phyloP scores from a whole-genome alignment of 2,329 filamentous ascomycete species.

The Malbranchea zuffiana region DNA sequence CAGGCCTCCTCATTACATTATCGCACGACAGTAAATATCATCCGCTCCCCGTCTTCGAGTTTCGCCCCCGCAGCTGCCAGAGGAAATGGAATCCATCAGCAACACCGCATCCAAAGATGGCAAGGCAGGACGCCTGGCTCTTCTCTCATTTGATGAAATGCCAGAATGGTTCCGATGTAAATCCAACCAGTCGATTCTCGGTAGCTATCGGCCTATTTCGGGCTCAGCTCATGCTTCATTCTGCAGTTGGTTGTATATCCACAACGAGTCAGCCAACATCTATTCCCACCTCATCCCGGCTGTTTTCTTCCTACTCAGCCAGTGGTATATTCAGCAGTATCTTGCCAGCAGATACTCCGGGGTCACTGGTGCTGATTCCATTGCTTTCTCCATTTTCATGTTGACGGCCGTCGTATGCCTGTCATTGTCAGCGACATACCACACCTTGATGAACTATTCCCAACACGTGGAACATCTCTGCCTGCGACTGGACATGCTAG shows the following conservation, averaged over 20 bases:
- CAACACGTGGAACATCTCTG: conserved; percentile 14
- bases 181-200: conserved; percentile 19
- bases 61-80: no score
- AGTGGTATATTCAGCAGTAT: conserved; percentile 10
- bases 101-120: no score
- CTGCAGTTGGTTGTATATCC: no score
- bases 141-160: conserved; percentile 12
- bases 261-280: no score
- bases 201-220: conserved; percentile 21
- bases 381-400: conserved; percentile 14
- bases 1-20: no score
- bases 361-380: conserved; percentile 14
- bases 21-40: no score
- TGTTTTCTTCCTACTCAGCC: conserved; percentile 13
- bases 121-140: conserved; percentile 13
- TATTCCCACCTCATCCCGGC: no score
- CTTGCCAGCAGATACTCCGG: conserved; percentile 11
- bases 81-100: no score
- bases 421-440: conserved; percentile 11
- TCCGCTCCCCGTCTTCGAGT: no score
- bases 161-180: conserved; percentile 8
- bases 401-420: conserved; percentile 14
- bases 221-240: conserved; percentile 17
- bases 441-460: conserved; percentile 12
- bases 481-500: conserved; percentile 14